Percentiles rank a stretch among this genome's conserved stretches.
phyloP scores from a whole-genome alignment of 2,329 filamentous ascomycete genomes.

The Apiospora kogelbergensis region DNA sequence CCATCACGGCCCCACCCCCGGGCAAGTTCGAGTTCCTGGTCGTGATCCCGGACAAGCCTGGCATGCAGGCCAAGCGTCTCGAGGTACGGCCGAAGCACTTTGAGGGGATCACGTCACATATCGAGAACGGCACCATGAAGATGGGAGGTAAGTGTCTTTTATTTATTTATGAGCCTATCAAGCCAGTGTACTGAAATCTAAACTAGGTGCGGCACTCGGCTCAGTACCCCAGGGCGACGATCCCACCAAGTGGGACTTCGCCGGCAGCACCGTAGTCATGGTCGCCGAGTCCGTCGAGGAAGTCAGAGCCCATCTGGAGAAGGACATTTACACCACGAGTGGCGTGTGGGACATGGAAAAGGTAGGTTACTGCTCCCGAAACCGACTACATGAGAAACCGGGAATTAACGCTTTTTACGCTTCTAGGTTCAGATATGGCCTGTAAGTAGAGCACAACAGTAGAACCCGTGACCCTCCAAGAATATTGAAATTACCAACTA shows the following conservation, averaged over 20 bases:
- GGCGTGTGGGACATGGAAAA: slow-evolving; percentile 83
- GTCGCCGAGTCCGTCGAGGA: slow-evolving; percentile 69
- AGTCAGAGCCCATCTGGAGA: slow-evolving; percentile 62
- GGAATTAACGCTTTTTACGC: background rate
- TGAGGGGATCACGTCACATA: slow-evolving; percentile 48
- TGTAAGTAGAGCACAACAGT: slow-evolving; percentile 26
- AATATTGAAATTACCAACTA: background rate
- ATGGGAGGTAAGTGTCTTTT: slow-evolving; percentile 57
- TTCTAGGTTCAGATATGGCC: slow-evolving; percentile 50
- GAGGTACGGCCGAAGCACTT: slow-evolving; percentile 61
- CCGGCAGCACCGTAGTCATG: slow-evolving; percentile 70
- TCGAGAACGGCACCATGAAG: slow-evolving; percentile 58
- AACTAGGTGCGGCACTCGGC: slow-evolving; percentile 62
- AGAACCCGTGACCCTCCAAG: background rate
- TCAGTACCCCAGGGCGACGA: slow-evolving; percentile 63
- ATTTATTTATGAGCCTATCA: background rate
- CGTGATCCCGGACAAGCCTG: slow-evolving; percentile 66
- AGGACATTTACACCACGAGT: slow-evolving; percentile 69
- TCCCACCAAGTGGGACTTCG: slow-evolving; percentile 63
- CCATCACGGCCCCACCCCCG: slow-evolving; percentile 15
- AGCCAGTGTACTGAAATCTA: background rate
- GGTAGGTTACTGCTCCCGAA: slow-evolving; percentile 36
- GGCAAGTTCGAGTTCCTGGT: slow-evolving; percentile 60
- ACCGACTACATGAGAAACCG: background rate
- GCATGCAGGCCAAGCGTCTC: slow-evolving; percentile 58